phyloP scores from a whole-genome alignment of 2,329 filamentous ascomycete genomes.

The Penicillium sp. region DNA sequence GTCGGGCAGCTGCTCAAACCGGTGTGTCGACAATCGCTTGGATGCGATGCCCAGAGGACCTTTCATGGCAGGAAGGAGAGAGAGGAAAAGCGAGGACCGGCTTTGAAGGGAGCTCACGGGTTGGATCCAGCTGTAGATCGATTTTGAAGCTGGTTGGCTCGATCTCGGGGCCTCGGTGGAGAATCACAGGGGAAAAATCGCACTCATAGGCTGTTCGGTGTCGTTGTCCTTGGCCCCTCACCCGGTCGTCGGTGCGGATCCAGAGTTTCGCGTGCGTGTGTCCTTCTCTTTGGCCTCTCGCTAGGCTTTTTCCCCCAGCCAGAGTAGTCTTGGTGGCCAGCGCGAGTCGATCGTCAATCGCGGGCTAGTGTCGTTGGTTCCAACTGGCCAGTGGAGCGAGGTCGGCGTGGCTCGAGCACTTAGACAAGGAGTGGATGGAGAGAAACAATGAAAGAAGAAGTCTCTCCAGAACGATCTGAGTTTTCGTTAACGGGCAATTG shows the following conservation, averaged over 20 bases:
- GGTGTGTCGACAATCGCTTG: constrained; percentile 46
- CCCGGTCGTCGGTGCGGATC: background rate
- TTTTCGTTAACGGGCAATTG: too few relatives aligned
- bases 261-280: too few relatives aligned
- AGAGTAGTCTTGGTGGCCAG: too few relatives aligned
- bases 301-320: too few relatives aligned
- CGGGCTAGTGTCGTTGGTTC: too few relatives aligned
- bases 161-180: constrained; percentile 8
- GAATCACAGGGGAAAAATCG: constrained; percentile 7
- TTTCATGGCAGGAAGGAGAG: constrained; percentile 29
- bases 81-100: constrained; percentile 2
- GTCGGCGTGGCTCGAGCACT: too few relatives aligned
- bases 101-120: constrained; percentile 12
- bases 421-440: too few relatives aligned
- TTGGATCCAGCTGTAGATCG: constrained; percentile 8
- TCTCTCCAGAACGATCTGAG: too few relatives aligned
- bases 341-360: too few relatives aligned
- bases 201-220: constrained; percentile 1
- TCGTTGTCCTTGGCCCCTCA: background rate
- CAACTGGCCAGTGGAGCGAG: too few relatives aligned
- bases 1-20: constrained; percentile 45
- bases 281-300: too few relatives aligned
- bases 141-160: constrained; percentile 16
- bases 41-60: constrained; percentile 35
- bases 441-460: too few relatives aligned